These are phyloP conservation scores for Ceratocystis cacaofunesta DNA, from an alignment of 2,329 filamentous ascomycete species.

Conservation along the genomic window DNA sequence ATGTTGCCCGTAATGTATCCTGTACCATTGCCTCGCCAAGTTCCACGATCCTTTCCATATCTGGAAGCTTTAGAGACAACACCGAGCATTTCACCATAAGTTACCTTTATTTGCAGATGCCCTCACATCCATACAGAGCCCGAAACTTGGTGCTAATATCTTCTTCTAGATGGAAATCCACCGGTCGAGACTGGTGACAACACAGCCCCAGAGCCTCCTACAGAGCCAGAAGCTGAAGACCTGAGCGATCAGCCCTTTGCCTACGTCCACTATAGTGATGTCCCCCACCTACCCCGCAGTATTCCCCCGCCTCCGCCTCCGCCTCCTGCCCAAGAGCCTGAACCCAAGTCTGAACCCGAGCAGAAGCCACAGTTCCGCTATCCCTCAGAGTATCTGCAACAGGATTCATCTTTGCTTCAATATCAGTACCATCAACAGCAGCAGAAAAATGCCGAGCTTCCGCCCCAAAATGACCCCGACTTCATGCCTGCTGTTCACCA, in stretches of 20 bases:
- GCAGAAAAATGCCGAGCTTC: neutral
- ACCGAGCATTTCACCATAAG: neutral
- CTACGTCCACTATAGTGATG: neutral
- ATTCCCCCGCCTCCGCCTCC: neutral
- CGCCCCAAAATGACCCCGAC: neutral
- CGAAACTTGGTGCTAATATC: neutral
- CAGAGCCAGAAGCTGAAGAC: neutral
- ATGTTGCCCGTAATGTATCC: slow-evolving; percentile 1
- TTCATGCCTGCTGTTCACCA: neutral
- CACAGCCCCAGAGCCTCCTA: neutral
- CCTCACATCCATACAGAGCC: neutral
- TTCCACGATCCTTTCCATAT: neutral
- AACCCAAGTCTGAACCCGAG: neutral
- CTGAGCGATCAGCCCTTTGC: neutral
- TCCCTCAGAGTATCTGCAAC: neutral
- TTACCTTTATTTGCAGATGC: neutral
- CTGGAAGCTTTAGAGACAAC: neutral
- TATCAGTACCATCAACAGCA: neutral
- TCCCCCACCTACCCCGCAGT: neutral
- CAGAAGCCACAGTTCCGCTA: neutral
- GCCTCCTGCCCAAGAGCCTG: neutral
- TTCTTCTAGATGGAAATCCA: neutral
- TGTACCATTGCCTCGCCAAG: neutral
- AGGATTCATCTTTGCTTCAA: neutral
- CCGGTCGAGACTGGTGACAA: neutral